phyloP scores from a whole-genome alignment of 1,284 basidiomycete species.

The Ustilago nuda region DNA sequence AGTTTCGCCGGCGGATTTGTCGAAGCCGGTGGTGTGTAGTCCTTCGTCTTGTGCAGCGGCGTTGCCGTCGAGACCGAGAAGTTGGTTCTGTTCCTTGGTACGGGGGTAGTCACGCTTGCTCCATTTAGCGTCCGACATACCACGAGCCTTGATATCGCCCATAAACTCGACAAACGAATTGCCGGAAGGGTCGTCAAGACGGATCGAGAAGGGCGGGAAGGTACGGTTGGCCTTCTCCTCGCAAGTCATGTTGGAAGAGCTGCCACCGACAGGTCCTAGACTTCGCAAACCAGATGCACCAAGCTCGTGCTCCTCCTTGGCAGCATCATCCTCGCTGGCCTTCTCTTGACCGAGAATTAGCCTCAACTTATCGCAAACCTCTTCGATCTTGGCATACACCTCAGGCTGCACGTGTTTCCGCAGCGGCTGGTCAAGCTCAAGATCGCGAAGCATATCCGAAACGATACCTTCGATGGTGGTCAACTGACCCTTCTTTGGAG shows the following conservation, averaged over 20 bases:
- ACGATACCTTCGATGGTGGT: constrained; percentile 96
- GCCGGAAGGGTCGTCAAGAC: constrained; percentile 91
- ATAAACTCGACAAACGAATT: constrained; percentile 80
- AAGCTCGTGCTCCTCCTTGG: constrained; percentile 67
- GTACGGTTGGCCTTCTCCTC: constrained; percentile 70
- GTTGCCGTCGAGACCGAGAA: constrained; percentile 77
- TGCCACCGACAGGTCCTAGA: constrained; percentile 42
- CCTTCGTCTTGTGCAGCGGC: constrained; percentile 67
- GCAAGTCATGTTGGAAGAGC: constrained; percentile 24
- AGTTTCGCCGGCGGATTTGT: constrained; percentile 67
- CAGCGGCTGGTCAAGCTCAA: constrained; percentile 85
- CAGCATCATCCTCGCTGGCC: constrained; percentile 57
- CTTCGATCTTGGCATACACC: constrained; percentile 82
- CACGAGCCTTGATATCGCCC: constrained; percentile 55
- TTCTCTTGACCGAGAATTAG: constrained; percentile 77
- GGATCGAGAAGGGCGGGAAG: constrained; percentile 83
- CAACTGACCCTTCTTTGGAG: constrained; percentile 84
- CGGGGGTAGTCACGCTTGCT: constrained; percentile 86
- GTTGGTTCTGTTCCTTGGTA: constrained; percentile 84
- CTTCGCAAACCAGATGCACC: constrained; percentile 33
- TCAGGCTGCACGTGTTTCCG: constrained; percentile 84
- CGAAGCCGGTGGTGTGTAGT: constrained; percentile 57
- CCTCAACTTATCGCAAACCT: constrained; percentile 78
- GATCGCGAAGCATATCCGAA: constrained; percentile 84
- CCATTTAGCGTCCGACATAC: constrained; percentile 90